Conservation (phyloP, 139 green algal genomes). For the Volvox reticuliferus region DNA sequence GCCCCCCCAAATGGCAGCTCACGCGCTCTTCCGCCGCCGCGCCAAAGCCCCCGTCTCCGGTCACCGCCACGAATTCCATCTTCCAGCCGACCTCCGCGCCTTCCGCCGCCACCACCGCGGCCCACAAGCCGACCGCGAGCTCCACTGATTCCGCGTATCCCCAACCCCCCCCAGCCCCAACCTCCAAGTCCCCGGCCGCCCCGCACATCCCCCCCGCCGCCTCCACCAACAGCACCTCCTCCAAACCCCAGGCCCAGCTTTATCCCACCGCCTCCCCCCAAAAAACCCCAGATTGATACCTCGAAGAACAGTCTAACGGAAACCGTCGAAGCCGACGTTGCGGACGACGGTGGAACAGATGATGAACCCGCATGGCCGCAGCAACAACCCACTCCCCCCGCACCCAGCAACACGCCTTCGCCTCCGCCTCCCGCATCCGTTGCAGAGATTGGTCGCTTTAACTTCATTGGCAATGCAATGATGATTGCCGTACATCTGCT, state of each 20-base stretch:
- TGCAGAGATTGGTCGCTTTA: neutral
- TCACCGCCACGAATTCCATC: neutral
- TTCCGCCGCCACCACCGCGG: neutral
- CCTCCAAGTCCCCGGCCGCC: neutral
- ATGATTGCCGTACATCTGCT: constrained; percentile 63
- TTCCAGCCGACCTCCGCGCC: neutral
- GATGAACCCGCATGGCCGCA: neutral
- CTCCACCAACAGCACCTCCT: neutral
- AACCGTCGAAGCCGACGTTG: no score
- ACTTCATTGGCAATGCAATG: neutral
- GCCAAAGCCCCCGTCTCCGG: no score
- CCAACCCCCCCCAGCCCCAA: neutral
- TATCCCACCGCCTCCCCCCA: neutral
- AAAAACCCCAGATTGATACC: no score
- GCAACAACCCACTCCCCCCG: neutral
- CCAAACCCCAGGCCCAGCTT: neutral
- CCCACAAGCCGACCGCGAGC: neutral
- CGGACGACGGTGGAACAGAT: no score
- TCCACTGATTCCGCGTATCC: neutral
- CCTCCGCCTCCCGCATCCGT: neutral
- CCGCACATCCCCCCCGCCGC: neutral
- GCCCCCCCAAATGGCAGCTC: no score
- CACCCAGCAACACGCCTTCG: neutral
- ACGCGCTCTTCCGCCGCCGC: no score
- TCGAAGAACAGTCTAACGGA: no score